phyloP scores from a whole-genome alignment of 139 green algal species.

The Tetradesmus lagerheimii region DNA sequence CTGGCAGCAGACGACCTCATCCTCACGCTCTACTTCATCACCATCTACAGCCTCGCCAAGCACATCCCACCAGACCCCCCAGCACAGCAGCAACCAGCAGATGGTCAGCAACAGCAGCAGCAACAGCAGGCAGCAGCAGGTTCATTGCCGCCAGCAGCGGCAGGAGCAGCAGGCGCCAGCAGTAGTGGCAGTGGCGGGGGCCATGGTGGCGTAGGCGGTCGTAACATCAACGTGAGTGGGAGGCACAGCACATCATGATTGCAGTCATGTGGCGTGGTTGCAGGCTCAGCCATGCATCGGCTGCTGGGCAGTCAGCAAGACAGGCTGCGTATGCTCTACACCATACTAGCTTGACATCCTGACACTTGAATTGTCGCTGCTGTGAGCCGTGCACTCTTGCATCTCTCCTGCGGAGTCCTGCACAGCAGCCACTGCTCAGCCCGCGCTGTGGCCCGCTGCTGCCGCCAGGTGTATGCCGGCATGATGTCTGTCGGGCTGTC shows the following conservation, averaged over 20 bases:
- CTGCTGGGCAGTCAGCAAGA: too few species aligned
- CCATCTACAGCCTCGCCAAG: constrained; percentile 80
- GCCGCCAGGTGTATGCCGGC: constrained; percentile 55
- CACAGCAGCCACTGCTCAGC: background rate
- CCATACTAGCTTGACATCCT: too few species aligned
- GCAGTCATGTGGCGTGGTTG: background rate
- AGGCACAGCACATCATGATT: background rate
- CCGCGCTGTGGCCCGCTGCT: background rate
- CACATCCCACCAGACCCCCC: constrained; percentile 63
- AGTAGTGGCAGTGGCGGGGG: constrained; percentile 28
- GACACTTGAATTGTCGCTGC: too few species aligned
- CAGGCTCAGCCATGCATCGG: too few species aligned
- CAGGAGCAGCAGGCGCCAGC: constrained; percentile 18
- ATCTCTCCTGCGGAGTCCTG: too few species aligned
- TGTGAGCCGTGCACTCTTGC: too few species aligned
- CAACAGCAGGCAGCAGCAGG: background rate
- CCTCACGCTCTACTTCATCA: constrained; percentile 87
- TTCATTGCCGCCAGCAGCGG: background rate
- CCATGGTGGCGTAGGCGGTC: constrained; percentile 27
- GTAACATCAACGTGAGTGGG: constrained; percentile 14
- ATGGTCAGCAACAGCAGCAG: constrained; percentile 35
- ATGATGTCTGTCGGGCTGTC: constrained; percentile 65
- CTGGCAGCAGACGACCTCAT: constrained; percentile 96
- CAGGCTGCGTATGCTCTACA: background rate
- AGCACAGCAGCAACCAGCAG: background rate